Percentiles rank a stretch among this genome's conserved stretches.
phyloP scores from a whole-genome alignment of 371 early-diverging fungal genomes.

The Blakeslea trispora region DNA sequence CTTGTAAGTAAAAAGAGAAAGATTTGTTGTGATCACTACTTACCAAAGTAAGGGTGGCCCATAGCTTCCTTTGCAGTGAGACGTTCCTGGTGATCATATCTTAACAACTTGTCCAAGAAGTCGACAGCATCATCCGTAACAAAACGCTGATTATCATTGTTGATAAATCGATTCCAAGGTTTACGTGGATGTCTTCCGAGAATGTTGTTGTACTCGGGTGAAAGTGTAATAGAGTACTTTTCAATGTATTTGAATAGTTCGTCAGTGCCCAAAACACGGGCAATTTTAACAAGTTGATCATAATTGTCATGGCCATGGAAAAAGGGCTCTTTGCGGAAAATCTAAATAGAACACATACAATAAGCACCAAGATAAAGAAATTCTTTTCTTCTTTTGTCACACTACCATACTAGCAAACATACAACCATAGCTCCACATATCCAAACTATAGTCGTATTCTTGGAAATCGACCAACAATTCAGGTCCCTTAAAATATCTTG shows the following conservation, averaged over 20 bases:
- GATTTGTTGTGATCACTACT: not conserved
- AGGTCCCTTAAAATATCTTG: conserved; percentile 98
- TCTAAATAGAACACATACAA: conserved; percentile 24
- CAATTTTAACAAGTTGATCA: conserved; percentile 98
- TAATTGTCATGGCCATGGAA: conserved; percentile 99
- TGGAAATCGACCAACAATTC: conserved; percentile 98
- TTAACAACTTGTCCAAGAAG: conserved; percentile 91
- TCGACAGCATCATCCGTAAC: conserved; percentile 91
- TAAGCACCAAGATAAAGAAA: no score
- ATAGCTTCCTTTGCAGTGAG: conserved; percentile 96
- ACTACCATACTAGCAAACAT: conserved; percentile 95
- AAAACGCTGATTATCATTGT: conserved; percentile 82
- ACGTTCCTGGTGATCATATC: conserved; percentile 98
- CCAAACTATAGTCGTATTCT: conserved; percentile 98
- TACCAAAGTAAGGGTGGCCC: conserved; percentile 93
- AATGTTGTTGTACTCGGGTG: conserved; percentile 84
- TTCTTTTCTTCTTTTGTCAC: no score
- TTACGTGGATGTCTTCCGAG: conserved; percentile 89
- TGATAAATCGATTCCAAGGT: conserved; percentile 93
- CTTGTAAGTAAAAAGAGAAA: not conserved
- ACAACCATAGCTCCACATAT: conserved; percentile 99
- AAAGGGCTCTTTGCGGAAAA: conserved; percentile 98
- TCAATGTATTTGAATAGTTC: conserved; percentile 90
- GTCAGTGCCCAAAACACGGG: conserved; percentile 94
- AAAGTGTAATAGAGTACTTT: conserved; percentile 93